These are phyloP conservation scores for Venturia aucupariae DNA, from an alignment of 2,329 filamentous ascomycete genomes.

Conservation along the genomic window DNA sequence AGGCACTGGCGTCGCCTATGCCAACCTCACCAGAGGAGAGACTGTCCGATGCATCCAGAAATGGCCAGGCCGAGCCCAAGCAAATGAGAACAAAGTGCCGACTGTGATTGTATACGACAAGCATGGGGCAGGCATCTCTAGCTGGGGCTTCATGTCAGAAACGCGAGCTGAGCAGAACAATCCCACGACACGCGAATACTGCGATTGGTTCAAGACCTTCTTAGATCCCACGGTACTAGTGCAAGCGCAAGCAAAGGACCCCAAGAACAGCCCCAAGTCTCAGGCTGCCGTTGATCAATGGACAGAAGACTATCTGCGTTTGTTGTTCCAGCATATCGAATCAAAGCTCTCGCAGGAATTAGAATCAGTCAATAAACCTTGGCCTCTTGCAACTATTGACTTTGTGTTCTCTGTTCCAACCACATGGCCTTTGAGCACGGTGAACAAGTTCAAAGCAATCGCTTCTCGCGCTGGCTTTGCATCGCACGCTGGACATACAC, in stretches of 20 bases:
- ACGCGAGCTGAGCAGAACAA: constrained; percentile 27
- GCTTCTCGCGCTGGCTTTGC: constrained; percentile 43
- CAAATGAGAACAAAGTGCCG: constrained; percentile 47
- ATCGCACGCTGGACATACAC: constrained; percentile 26
- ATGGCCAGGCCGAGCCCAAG: constrained; percentile 46
- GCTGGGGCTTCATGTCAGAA: constrained; percentile 46
- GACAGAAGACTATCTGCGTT: constrained; percentile 40
- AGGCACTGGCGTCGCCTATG: constrained; percentile 31
- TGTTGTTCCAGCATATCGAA: constrained; percentile 42
- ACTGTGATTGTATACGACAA: constrained; percentile 42
- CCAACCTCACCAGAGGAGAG: constrained; percentile 27
- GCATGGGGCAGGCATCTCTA: constrained; percentile 32
- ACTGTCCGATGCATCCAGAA: constrained; percentile 33
- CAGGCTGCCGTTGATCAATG: constrained; percentile 38
- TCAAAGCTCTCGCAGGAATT: constrained; percentile 28
- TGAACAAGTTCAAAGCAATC: constrained; percentile 43
- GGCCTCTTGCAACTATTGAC: constrained; percentile 38
- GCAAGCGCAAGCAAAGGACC: constrained; percentile 35
- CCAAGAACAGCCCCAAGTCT: constrained; percentile 34
- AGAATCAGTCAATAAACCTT: constrained; percentile 32
- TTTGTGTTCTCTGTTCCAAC: constrained; percentile 51
- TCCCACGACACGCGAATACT: constrained; percentile 35
- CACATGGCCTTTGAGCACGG: constrained; percentile 44
- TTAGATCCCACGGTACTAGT: constrained; percentile 39
- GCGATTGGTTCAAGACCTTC: constrained; percentile 49